These are phyloP conservation scores for Petunia axillaris DNA, from an alignment of 257 asterid genomes.

Conservation along the genomic window DNA sequence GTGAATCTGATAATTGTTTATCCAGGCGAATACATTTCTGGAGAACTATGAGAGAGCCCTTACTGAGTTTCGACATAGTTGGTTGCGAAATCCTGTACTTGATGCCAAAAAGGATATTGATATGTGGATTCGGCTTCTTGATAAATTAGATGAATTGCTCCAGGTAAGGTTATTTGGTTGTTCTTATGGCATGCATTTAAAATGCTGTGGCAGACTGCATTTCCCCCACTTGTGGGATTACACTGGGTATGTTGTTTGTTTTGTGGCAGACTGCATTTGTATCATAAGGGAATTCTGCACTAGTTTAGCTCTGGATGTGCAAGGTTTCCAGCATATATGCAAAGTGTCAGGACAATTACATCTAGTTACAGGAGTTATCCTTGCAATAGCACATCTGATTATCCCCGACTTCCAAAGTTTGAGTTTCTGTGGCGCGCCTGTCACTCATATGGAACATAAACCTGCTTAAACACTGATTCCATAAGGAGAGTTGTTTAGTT, in stretches of 20 bases:
- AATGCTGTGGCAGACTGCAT: too few species aligned
- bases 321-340: neutral
- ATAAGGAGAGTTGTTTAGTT: neutral
- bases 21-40: conserved; percentile 71
- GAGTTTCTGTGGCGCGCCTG: too few species aligned
- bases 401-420: too few species aligned
- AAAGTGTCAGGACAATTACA: conserved; percentile 8
- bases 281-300: too few species aligned
- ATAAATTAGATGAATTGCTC: conserved; percentile 61
- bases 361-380: neutral
- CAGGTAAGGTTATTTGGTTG: conserved; percentile 46
- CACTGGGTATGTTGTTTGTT: too few species aligned
- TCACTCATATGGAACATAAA: neutral
- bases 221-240: too few species aligned
- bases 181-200: too few species aligned
- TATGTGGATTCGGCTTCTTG: conserved; percentile 65
- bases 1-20: conserved; percentile 3
- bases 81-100: conserved; percentile 77
- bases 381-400: too few species aligned
- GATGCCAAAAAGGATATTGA: conserved; percentile 68
- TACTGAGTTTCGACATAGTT: conserved; percentile 92
- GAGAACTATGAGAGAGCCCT: conserved; percentile 92
- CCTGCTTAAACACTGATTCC: neutral
- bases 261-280: too few species aligned
- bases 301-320: too few species aligned